Base-by-base conservation (phyloP, 768 basidiomycete genomes). In the Calocybe gangraenosa region DNA sequence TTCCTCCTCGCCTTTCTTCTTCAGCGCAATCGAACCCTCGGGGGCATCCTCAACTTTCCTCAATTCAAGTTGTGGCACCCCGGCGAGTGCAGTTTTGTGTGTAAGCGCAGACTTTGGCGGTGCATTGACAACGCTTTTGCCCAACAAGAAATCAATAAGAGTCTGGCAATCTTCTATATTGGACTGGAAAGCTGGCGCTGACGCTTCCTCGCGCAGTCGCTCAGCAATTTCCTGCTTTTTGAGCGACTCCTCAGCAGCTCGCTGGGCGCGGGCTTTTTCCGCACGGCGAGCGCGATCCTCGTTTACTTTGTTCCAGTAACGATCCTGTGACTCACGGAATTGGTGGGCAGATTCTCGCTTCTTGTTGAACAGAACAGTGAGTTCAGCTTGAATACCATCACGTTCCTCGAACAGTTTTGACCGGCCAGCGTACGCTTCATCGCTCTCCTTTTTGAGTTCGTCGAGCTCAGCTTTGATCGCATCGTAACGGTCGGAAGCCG, bases 91-190 rank as follows among this genome's bases (percentile, higher is more conserved):
- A 42, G 68, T 65, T 53, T 69, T 71, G 7, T 63, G 50, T 32
- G 73, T 62, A 22, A 62, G 55, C 22, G 65, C 59, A n/a, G 73
- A 67, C 46, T 76, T 70, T 51, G 70, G 62, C 10, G 68, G 63
- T 25, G 66, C 65, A 31, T 68, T 66, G 11, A 70, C 75, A 32
- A 68, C 68, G 35, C 67, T 65, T 64, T 84, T 87, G 18, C 86
- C 86, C 14, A 77, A 82, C 66, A 96, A 82, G 59, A 74, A 82
- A 63, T 92, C 87, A 60, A 95, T 84, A 53, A 96, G 80, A 3
- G 87, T 95, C 59, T 90, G 86, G 69, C 93, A 97, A 62, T 98
- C 96, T 70, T 98, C 92, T 57, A 99, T 92, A 62, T 97, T 82
- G 42, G 82, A 75, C 58, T 91, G 89, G 75, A 79, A 98, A 0